Percentiles rank a stretch among this genome's conserved stretches.
Evolutionary conservation across 306 rosid species (phyloP).

Genomic region (Pueraria montana): DNA sequence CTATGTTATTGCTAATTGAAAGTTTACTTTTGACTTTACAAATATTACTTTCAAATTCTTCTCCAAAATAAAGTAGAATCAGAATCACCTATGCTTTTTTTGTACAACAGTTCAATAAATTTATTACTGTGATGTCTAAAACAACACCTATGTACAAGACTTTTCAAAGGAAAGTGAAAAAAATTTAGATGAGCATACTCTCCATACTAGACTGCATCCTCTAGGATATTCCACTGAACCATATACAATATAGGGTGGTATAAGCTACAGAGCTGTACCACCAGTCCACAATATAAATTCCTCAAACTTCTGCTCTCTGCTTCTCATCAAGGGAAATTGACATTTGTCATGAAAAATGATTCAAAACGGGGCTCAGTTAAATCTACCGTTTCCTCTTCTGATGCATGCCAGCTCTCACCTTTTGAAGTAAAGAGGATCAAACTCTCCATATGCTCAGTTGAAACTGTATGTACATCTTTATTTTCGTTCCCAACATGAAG

Average conservation of each 20-base stretch:
- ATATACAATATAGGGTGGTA: slow-evolving; percentile 2
- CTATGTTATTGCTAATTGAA: background rate
- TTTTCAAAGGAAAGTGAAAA: slow-evolving; percentile 20
- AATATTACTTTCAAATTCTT: slow-evolving; percentile 39
- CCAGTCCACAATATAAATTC: background rate
- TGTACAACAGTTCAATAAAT: slow-evolving; percentile 53
- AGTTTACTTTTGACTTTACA: slow-evolving; percentile 13
- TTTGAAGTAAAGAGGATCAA: slow-evolving; percentile 63
- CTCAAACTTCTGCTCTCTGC: slow-evolving; percentile 5
- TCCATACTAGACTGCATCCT: slow-evolving; percentile 37
- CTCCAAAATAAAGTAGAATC: slow-evolving; percentile 42
- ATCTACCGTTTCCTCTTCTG: slow-evolving; percentile 80
- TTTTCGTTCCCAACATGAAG: slow-evolving; percentile 47
- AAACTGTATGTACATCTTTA: slow-evolving; percentile 52
- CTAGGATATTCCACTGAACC: slow-evolving; percentile 35
- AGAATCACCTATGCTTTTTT: slow-evolving; percentile 44
- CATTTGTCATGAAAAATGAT: slow-evolving; percentile 69
- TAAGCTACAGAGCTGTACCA: slow-evolving; percentile 13
- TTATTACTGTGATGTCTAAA: slow-evolving; percentile 35
- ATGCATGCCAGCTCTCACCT: slow-evolving; percentile 60
- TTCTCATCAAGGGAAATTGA: slow-evolving; percentile 46
- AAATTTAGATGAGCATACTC: slow-evolving; percentile 20
- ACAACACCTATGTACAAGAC: slow-evolving; percentile 9
- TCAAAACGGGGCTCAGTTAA: slow-evolving; percentile 87
- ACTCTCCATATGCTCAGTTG: slow-evolving; percentile 63